These are phyloP conservation scores for Ascochyta viciae-villosae DNA, from an alignment of 2,329 filamentous ascomycete genomes.

Conservation along the genomic window DNA sequence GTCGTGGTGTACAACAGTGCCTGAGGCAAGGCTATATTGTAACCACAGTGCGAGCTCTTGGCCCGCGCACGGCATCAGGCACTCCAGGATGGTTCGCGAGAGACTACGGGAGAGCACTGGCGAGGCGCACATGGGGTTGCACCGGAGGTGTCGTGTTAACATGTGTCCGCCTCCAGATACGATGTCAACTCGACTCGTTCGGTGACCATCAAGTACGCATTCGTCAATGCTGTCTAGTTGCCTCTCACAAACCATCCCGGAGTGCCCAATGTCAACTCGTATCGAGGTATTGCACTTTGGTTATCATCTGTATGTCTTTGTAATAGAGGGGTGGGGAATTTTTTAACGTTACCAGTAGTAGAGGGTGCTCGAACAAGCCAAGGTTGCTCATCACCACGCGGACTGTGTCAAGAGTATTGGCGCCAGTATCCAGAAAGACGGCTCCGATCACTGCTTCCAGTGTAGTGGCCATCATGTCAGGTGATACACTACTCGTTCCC, in stretches of 20 bases:
- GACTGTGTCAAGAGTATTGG: not conserved
- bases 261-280: not conserved
- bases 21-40: slow-evolving; percentile 10
- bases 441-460: slow-evolving; percentile 8
- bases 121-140: not conserved
- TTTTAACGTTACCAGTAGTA: not conserved
- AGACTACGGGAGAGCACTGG: not conserved
- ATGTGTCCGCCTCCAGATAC: too few relatives aligned
- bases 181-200: too few relatives aligned
- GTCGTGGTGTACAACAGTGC: slow-evolving; percentile 4
- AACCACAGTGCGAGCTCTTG: slow-evolving; percentile 3
- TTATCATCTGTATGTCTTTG: too few relatives aligned
- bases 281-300: too few relatives aligned
- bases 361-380: not conserved
- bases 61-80: not conserved
- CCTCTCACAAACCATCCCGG: not conserved
- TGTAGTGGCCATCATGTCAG: not conserved
- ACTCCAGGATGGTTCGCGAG: not conserved
- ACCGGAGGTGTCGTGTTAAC: too few relatives aligned
- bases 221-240: not conserved
- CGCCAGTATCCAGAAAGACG: not conserved
- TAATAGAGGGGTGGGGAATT: not conserved
- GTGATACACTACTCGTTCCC: not conserved
- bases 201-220: not conserved
- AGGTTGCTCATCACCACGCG: not conserved